Percentiles rank a stretch among this genome's conserved stretches.
Conservation (phyloP, 2,329 filamentous ascomycete genomes). For the Magnaporthiopsis rhizophila region DNA sequence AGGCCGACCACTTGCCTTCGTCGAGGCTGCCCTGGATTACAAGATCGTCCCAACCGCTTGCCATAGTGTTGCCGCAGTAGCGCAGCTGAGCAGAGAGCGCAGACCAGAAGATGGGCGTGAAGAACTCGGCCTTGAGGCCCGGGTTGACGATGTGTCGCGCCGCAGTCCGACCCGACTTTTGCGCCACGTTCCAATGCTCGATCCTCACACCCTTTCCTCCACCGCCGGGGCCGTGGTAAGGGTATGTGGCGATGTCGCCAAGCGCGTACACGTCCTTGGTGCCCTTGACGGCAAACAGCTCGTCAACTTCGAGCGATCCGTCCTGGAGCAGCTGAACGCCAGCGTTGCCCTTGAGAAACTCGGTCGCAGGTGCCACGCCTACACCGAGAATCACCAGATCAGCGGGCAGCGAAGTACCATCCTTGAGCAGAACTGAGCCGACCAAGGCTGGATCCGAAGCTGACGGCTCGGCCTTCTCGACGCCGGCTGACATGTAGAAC, state of each 20-base stretch:
- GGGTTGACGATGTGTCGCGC: constrained; percentile 69
- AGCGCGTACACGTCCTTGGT: constrained; percentile 83
- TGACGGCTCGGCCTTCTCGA: constrained; percentile 75
- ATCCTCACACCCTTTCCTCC: constrained; percentile 69
- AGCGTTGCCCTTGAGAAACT: constrained; percentile 68
- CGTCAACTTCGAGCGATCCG: constrained; percentile 76
- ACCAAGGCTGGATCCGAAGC: constrained; percentile 61
- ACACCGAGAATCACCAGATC: constrained; percentile 90
- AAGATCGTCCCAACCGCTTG: constrained; percentile 75
- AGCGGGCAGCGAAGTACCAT: constrained; percentile 75
- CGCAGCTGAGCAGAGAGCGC: constrained; percentile 81
- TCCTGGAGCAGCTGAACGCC: constrained; percentile 68
- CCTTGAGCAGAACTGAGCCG: constrained; percentile 73
- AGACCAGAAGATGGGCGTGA: constrained; percentile 96
- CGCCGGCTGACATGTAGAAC: constrained; percentile 73
- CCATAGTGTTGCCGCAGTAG: constrained; percentile 80
- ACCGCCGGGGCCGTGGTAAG: constrained; percentile 84
- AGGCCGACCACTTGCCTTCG: constrained; percentile 78
- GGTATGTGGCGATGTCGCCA: constrained; percentile 91
- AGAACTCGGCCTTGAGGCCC: constrained; percentile 53
- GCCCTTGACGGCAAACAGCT: constrained; percentile 68
- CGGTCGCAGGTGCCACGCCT: constrained; percentile 78
- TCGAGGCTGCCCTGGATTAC: constrained; percentile 69
- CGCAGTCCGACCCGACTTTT: constrained; percentile 78
- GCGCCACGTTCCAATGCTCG: constrained; percentile 98